Conservation (phyloP, 129 eudicot species). For the Flaveria ramosissima region DNA sequence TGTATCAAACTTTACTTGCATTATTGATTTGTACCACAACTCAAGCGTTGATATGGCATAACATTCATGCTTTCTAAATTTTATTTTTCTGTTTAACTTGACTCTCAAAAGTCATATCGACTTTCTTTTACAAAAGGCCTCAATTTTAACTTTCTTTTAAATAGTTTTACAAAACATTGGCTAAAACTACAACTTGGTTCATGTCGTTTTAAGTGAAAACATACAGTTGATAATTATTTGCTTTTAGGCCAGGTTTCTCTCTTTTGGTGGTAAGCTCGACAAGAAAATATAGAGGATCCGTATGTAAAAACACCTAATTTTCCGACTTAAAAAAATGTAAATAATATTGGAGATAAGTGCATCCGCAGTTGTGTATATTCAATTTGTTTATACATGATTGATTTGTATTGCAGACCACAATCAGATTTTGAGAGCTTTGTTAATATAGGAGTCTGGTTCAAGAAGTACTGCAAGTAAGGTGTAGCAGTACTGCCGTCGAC, state of each 20-base stretch:
- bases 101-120: background rate
- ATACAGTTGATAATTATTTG: too few species aligned
- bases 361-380: background rate
- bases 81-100: background rate
- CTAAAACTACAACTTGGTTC: background rate
- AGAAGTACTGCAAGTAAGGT: slow-evolving; percentile 56
- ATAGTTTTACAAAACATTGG: background rate
- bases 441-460: slow-evolving; percentile 93
- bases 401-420: slow-evolving; percentile 74
- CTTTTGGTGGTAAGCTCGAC: too few species aligned
- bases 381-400: slow-evolving; percentile 1
- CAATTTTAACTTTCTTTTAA: background rate
- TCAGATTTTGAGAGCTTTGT: slow-evolving; percentile 95
- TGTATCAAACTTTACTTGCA: background rate
- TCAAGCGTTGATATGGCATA: background rate
- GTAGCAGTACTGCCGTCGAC: background rate
- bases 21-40: background rate
- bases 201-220: background rate
- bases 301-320: background rate
- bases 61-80: background rate
- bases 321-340: background rate
- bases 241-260: too few species aligned
- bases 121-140: background rate
- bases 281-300: too few species aligned
- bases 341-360: background rate